Conservation (phyloP, 768 basidiomycete genomes). For the Boletellus ananiceps region DNA sequence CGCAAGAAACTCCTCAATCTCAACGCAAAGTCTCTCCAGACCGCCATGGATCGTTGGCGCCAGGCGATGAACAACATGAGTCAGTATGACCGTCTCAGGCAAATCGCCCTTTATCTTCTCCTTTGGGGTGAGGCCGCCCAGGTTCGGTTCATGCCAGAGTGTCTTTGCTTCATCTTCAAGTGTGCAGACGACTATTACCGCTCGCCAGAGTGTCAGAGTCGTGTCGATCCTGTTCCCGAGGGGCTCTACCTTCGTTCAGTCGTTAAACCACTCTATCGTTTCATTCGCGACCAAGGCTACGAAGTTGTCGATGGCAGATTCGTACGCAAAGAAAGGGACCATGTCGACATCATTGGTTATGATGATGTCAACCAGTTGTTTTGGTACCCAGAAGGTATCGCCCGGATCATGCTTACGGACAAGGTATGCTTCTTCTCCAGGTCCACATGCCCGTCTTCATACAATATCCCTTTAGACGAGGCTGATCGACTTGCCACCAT, state of each 20-base stretch:
- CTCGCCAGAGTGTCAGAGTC: conserved; percentile 93
- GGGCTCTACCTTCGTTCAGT: conserved; percentile 91
- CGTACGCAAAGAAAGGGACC: conserved; percentile 88
- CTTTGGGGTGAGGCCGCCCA: conserved; percentile 99
- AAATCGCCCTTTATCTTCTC: conserved; percentile 91
- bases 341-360: conserved; percentile 93
- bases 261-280: conserved; percentile 90
- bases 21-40: conserved; percentile 63
- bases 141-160: conserved; percentile 94
- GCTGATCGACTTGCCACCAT: conserved; percentile 84
- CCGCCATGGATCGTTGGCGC: conserved; percentile 89
- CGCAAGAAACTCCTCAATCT: conserved; percentile 52
- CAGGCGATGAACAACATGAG: conserved; percentile 99
- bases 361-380: conserved; percentile 99
- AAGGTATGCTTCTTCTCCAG: conserved; percentile 50
- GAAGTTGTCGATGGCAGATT: conserved; percentile 95
- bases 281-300: conserved; percentile 96
- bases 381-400: conserved; percentile 99
- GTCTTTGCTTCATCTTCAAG: conserved; percentile 99
- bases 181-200: conserved; percentile 99
- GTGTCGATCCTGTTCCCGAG: conserved; percentile 88
- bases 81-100: conserved; percentile 93
- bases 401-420: conserved; percentile 81
- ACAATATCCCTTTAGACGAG: conserved; percentile 52
- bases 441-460: not conserved